phyloP scores from a whole-genome alignment of 768 basidiomycete species.

The Tricholoma terreum region DNA sequence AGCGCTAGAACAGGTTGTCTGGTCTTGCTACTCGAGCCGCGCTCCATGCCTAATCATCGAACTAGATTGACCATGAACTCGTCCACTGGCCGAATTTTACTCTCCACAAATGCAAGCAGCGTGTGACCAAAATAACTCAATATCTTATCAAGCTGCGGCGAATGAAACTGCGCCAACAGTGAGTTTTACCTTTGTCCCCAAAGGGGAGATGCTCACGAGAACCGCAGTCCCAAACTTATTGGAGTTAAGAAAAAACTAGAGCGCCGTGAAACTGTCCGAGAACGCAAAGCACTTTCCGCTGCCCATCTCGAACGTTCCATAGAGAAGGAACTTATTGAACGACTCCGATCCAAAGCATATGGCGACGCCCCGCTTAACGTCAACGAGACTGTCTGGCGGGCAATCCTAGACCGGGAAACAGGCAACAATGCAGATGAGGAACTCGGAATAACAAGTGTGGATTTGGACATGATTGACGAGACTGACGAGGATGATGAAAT shows the following conservation, averaged over 20 bases:
- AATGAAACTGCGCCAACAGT: slow-evolving; percentile 84
- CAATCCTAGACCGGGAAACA: slow-evolving; percentile 82
- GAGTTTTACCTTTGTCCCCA: slow-evolving; percentile 26
- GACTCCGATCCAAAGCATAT: slow-evolving; percentile 94
- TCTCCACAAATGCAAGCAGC: slow-evolving; percentile 99
- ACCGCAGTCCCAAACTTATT: slow-evolving; percentile 78
- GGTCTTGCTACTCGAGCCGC: slow-evolving; percentile 8
- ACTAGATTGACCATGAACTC: slow-evolving; percentile 89
- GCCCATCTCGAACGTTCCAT: slow-evolving; percentile 94
- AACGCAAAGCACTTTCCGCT: slow-evolving; percentile 94
- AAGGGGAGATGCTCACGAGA: not conserved
- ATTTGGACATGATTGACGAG: slow-evolving; percentile 52
- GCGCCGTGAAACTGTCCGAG: slow-evolving; percentile 85
- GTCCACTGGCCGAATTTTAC: slow-evolving; percentile 98
- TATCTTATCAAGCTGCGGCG: slow-evolving; percentile 98
- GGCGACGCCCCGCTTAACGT: slow-evolving; percentile 97
- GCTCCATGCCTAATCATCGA: not conserved
- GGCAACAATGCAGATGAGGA: slow-evolving; percentile 50
- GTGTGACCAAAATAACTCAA: slow-evolving; percentile 97
- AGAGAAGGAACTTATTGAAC: slow-evolving; percentile 93
- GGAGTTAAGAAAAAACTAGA: slow-evolving; percentile 98
- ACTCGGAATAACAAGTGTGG: slow-evolving; percentile 46
- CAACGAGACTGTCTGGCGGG: slow-evolving; percentile 94
- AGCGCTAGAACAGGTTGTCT: slow-evolving; percentile 84
- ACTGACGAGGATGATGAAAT: slow-evolving; percentile 60